Conservation (phyloP, 139 green algal species). For the Zygnema circumcarinatum region DNA sequence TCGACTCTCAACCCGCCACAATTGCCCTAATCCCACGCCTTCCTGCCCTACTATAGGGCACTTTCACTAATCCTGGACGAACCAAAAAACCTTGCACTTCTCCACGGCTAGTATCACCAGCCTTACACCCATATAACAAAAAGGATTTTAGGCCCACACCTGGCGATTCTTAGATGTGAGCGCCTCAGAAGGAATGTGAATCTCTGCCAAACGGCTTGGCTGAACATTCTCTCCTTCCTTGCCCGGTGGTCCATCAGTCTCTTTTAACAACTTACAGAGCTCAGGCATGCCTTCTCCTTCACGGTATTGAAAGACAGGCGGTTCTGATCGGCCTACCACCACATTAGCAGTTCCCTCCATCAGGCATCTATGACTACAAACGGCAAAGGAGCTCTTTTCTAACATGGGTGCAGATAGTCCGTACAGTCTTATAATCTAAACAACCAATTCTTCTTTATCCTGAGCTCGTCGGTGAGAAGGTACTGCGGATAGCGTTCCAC, state of each 20-base stretch:
- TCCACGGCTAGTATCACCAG: too few species aligned
- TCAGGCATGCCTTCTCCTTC: slow-evolving; percentile 53
- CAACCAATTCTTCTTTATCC: too few species aligned
- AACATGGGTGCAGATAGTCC: background rate
- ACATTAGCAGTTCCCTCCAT: background rate
- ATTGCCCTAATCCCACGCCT: too few species aligned
- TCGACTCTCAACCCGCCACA: too few species aligned
- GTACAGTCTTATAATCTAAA: background rate
- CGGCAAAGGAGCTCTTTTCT: background rate
- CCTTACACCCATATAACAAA: too few species aligned
- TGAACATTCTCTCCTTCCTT: slow-evolving; percentile 11
- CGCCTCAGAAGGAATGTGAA: slow-evolving; percentile 8
- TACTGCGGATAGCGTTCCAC: too few species aligned
- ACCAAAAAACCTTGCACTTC: too few species aligned
- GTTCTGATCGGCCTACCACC: background rate
- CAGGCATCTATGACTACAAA: background rate
- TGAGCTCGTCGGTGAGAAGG: too few species aligned
- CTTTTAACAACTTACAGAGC: slow-evolving; percentile 27
- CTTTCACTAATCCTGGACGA: too few species aligned
- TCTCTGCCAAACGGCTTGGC: slow-evolving; percentile 3
- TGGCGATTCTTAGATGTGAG: slow-evolving; percentile 42
- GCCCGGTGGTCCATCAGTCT: background rate
- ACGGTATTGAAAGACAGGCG: slow-evolving; percentile 31
- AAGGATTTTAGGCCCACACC: too few species aligned
- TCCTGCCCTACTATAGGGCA: too few species aligned